Percentiles rank a stretch among this genome's conserved stretches.
phyloP scores from a whole-genome alignment of 768 basidiomycete genomes.

The Dioszegia crocea region DNA sequence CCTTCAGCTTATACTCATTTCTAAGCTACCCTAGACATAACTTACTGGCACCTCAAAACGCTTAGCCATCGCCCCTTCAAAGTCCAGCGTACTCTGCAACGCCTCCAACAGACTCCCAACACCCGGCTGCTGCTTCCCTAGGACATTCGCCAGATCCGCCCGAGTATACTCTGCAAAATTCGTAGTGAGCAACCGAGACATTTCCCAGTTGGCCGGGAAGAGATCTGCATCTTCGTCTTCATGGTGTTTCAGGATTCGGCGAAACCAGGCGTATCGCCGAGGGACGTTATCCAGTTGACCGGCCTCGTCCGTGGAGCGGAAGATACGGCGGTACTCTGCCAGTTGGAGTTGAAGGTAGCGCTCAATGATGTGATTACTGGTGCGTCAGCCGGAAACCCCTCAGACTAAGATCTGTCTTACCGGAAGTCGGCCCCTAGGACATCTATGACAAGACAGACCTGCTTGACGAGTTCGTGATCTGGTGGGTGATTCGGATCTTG shows the following conservation, averaged over 20 bases:
- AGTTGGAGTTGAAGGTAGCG: conserved; percentile 85
- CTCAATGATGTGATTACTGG: conserved; percentile 66
- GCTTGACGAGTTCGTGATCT: conserved; percentile 63
- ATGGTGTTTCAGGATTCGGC: conserved; percentile 73
- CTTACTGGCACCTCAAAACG: conserved; percentile 69
- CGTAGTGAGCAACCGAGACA: conserved; percentile 72
- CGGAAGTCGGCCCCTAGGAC: conserved; percentile 81
- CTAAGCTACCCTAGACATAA: conserved; percentile 65
- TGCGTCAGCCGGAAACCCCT: not conserved
- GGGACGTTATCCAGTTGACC: conserved; percentile 94
- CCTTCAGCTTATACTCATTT: conserved; percentile 45
- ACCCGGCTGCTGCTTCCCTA: conserved; percentile 72
- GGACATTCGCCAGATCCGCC: conserved; percentile 73
- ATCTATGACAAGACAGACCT: conserved; percentile 85
- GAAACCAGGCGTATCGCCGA: conserved; percentile 91
- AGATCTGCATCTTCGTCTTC: conserved; percentile 79
- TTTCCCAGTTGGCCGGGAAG: conserved; percentile 82
- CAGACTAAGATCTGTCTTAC: conserved; percentile 29
- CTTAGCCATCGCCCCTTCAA: conserved; percentile 73
- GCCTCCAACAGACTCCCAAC: conserved; percentile 79
- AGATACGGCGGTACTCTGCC: conserved; percentile 93
- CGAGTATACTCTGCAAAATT: conserved; percentile 92
- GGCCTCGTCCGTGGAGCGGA: conserved; percentile 83
- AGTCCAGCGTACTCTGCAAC: conserved; percentile 79
- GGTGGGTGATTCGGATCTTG: conserved; percentile 66